Conservation (phyloP, 2,329 filamentous ascomycete genomes). For the Dactylellina sp. region DNA sequence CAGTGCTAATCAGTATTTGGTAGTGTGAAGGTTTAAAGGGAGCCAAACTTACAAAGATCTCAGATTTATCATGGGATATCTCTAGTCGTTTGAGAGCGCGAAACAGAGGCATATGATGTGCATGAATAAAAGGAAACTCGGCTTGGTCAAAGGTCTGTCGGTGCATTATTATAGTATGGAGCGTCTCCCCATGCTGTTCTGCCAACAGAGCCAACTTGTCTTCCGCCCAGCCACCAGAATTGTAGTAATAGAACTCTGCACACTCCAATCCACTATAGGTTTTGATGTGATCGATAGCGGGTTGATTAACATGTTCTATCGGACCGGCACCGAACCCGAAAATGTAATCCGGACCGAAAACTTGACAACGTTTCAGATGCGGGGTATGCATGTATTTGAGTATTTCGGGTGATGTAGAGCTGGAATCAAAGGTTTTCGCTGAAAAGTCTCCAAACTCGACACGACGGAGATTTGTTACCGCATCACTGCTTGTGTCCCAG, state of each 20-base stretch:
- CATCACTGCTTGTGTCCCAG: not conserved
- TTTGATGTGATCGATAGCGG: constrained; percentile 3
- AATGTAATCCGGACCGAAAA: not conserved
- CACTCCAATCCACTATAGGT: constrained; percentile 17
- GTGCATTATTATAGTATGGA: constrained; percentile 20
- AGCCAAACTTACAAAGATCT: constrained; percentile 17
- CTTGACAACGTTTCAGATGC: constrained; percentile 16
- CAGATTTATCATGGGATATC: constrained; percentile 6
- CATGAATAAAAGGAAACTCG: not conserved
- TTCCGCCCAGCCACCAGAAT: not conserved
- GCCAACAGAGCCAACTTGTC: not conserved
- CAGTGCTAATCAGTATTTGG: not conserved
- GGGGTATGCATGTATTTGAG: constrained; percentile 23
- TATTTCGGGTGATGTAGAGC: not conserved
- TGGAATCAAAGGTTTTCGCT: too few species aligned
- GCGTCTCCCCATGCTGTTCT: not conserved
- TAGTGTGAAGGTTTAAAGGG: too few species aligned
- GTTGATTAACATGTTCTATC: not conserved
- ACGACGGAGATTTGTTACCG: constrained; percentile 16
- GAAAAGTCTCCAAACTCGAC: constrained; percentile 23
- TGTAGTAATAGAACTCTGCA: constrained; percentile 10
- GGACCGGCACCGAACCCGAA: not conserved
- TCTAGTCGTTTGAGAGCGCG: constrained; percentile 15
- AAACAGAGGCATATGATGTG: not conserved
- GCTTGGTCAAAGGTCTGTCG: not conserved